A percentile compares a stretch with the other conserved stretches of the same genome.
Evolutionary conservation across 257 asterid species (phyloP).

Genomic region (Scutellaria baicalensis): DNA sequence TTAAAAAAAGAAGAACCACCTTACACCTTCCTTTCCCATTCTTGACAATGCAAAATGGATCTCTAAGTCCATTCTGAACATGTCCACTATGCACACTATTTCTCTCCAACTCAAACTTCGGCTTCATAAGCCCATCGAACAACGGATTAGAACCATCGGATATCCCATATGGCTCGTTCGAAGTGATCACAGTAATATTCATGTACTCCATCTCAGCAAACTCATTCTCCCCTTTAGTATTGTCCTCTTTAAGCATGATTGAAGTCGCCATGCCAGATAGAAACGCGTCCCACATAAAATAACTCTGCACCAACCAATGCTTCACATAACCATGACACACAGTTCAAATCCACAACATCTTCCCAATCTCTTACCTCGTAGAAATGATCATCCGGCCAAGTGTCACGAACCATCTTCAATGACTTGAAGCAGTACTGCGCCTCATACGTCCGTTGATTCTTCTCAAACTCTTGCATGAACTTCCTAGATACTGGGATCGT

Average conservation of each 20-base stretch:
- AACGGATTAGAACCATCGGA: conserved; percentile 72
- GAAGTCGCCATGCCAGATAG: conserved; percentile 78
- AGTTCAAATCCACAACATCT: not conserved
- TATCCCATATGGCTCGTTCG: conserved; percentile 61
- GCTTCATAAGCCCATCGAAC: conserved; percentile 41
- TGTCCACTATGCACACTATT: conserved; percentile 81
- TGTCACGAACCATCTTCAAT: conserved; percentile 66
- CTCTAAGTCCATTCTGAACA: conserved; percentile 60
- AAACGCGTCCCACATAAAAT: conserved; percentile 88
- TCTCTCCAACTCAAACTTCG: conserved; percentile 43
- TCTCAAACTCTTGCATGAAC: conserved; percentile 48
- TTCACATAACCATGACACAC: too few species aligned
- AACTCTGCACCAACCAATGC: conserved; percentile 37
- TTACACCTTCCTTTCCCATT: conserved; percentile 68
- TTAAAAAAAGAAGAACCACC: conserved; percentile 32
- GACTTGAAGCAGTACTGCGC: conserved; percentile 79
- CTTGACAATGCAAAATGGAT: conserved; percentile 62
- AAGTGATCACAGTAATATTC: conserved; percentile 74
- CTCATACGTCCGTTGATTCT: conserved; percentile 69
- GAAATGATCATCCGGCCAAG: conserved; percentile 54
- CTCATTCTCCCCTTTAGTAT: conserved; percentile 53
- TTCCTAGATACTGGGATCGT: conserved; percentile 54
- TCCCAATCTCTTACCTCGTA: conserved; percentile 39
- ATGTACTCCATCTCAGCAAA: conserved; percentile 79
- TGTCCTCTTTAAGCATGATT: conserved; percentile 43